Percentiles rank a stretch among this genome's conserved stretches.
Evolutionary conservation across 1,284 basidiomycete species (phyloP).

Genomic region (Rugosomyces carneus): DNA sequence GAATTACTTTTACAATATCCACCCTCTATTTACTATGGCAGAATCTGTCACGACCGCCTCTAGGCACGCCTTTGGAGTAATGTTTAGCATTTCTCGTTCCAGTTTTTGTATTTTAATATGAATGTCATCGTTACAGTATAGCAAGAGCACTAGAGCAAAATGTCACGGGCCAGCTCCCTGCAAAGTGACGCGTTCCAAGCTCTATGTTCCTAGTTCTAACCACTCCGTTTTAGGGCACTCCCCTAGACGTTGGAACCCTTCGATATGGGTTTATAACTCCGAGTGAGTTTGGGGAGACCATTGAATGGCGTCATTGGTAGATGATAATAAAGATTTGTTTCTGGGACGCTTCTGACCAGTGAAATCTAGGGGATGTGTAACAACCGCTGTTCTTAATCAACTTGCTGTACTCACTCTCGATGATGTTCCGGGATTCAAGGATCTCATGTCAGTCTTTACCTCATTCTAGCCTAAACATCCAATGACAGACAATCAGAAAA

Average conservation of each 20-base stretch:
- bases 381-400: slow-evolving; percentile 44
- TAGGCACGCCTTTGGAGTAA: slow-evolving; percentile 41
- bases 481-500: slow-evolving; percentile 27
- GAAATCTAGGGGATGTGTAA: slow-evolving; percentile 61
- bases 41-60: slow-evolving; percentile 18
- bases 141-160: slow-evolving; percentile 58
- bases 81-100: slow-evolving; percentile 8
- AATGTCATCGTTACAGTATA: slow-evolving; percentile 43
- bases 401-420: slow-evolving; percentile 41
- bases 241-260: slow-evolving; percentile 48
- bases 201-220: not conserved
- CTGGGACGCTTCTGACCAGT: slow-evolving; percentile 7
- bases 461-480: slow-evolving; percentile 3
- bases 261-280: slow-evolving; percentile 51
- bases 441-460: slow-evolving; percentile 37
- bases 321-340: slow-evolving; percentile 4
- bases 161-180: slow-evolving; percentile 62
- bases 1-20: not conserved
- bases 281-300: slow-evolving; percentile 49
- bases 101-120: not conserved
- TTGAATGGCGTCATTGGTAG: slow-evolving; percentile 74
- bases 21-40: not conserved
- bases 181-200: slow-evolving; percentile 26
- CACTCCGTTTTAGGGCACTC: slow-evolving; percentile 31
- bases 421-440: slow-evolving; percentile 42